Evolutionary conservation across 2,329 filamentous ascomycete species (phyloP), one percentile per base, ranked within the genome.

Genomic region (Talaromyces sp.): DNA sequence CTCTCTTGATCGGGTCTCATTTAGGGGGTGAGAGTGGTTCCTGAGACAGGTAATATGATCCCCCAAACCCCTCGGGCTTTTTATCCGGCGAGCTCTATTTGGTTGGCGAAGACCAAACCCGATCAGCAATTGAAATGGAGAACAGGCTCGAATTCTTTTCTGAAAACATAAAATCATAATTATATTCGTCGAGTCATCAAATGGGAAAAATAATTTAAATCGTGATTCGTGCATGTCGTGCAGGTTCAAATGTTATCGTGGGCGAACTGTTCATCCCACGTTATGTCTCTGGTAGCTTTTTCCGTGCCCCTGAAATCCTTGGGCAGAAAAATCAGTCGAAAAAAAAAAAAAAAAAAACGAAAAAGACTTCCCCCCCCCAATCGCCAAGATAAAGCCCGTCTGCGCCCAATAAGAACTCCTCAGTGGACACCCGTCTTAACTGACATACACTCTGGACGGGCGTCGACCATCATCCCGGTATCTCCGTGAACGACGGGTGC

Each of bases 391-490:
- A 42, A 27, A 27, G 27, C 8, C 22, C 14, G 11, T 13, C 19
- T 41, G 37, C 13, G 22, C 40, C 40, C 40, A 22, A 27, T 14
- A n/a, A n/a, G n/a, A n/a, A n/a, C n/a, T n/a, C n/a, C n/a, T n/a
- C n/a, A n/a, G n/a, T n/a, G n/a, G n/a, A n/a, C 20, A 30, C 24
- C 17, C 27, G 36, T 22, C 41, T 55, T 40, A 97, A 36, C 51
- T 64, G 22, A 70, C 37, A 65, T 74, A 74, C 17, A 73, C 67
- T 61, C 64, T 74, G 4, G 68, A 58, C n/a, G 72, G 72, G 33
- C 68, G 61, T 41, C 68, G 62, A 44, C 72, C 62, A 39, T 69
- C 64, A 36, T 64, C 60, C 19, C 61, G 61, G 55, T 68, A 61
- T 35, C 58, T 47, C 17, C 65, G 60, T 33, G 55, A 58, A 45